phyloP scores from a whole-genome alignment of 1,284 basidiomycete species.

The Paramarasmius palmivorus region DNA sequence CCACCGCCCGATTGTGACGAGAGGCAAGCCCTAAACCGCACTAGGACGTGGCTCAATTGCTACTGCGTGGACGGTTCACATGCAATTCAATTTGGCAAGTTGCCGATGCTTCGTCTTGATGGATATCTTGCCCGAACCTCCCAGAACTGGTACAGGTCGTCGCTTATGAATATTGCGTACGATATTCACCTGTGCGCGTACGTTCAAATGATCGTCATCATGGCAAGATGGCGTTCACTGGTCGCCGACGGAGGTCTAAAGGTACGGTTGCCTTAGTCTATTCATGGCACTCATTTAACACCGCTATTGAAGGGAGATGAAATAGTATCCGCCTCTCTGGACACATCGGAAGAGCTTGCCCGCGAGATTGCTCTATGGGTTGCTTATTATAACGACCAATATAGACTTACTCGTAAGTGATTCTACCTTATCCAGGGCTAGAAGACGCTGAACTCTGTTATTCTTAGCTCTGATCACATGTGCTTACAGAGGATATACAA shows the following conservation, averaged over 20 bases:
- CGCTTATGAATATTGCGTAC: conserved; percentile 41
- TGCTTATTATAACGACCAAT: conserved; percentile 37
- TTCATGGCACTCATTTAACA: conserved; percentile 7
- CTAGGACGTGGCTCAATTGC: conserved; percentile 68
- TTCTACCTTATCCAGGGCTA: not conserved
- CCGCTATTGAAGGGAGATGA: conserved; percentile 29
- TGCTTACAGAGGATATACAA: conserved; percentile 46
- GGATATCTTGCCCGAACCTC: conserved; percentile 59
- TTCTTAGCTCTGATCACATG: conserved; percentile 41
- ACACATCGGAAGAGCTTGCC: conserved; percentile 36
- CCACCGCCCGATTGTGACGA: conserved; percentile 35
- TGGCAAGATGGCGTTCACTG: conserved; percentile 43
- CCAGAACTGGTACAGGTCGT: conserved; percentile 51
- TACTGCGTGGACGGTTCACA: conserved; percentile 66
- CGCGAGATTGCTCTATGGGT: conserved; percentile 39
- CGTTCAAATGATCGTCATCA: conserved; percentile 49
- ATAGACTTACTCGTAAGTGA: conserved; percentile 35
- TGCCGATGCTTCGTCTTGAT: conserved; percentile 58
- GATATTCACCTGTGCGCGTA: conserved; percentile 59
- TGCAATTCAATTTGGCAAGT: conserved; percentile 66
- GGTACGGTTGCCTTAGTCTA: conserved; percentile 22
- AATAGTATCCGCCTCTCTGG: conserved; percentile 30
- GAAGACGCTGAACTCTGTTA: not conserved
- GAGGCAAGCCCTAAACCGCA: conserved; percentile 49
- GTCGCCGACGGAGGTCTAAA: conserved; percentile 24